A percentile compares a stretch with the other conserved stretches of the same genome.
phyloP scores from a whole-genome alignment of 2,329 filamentous ascomycete genomes.

The Beauveria australis region DNA sequence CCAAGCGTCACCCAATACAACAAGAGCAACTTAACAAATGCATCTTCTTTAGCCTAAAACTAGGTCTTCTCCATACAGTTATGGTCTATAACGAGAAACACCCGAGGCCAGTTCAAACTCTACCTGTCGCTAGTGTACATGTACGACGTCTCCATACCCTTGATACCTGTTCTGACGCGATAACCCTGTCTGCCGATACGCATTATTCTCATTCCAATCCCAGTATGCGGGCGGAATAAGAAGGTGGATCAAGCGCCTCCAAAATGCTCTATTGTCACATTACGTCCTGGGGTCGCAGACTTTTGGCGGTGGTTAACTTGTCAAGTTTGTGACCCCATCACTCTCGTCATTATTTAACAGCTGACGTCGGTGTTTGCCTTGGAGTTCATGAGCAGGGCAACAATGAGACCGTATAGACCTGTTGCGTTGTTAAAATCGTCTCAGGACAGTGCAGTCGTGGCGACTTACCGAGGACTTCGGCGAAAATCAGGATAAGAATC shows the following conservation, averaged over 20 bases:
- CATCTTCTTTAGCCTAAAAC: conserved; percentile 30
- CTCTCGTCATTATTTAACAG: conserved; percentile 42
- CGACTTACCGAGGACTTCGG: conserved; percentile 85
- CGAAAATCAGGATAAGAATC: conserved; percentile 99
- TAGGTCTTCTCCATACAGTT: conserved; percentile 33
- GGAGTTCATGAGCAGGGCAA: conserved; percentile 99
- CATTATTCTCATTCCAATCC: conserved; percentile 6
- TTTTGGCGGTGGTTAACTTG: conserved; percentile 22
- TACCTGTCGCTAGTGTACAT: conserved; percentile 46
- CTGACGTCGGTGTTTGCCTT: conserved; percentile 60
- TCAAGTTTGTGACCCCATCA: conserved; percentile 22
- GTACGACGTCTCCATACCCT: conserved; percentile 26
- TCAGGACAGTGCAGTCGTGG: background rate
- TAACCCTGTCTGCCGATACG: conserved; percentile 11
- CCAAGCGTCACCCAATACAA: background rate
- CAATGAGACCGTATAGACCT: conserved; percentile 99
- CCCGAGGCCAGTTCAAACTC: conserved; percentile 28
- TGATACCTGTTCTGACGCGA: background rate
- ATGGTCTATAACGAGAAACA: conserved; percentile 41
- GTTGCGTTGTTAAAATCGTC: background rate
- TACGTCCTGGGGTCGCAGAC: background rate
- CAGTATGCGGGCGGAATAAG: background rate
- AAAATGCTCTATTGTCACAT: conserved; percentile 9
- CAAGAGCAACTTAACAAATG: conserved; percentile 18
- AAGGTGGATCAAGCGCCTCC: background rate